A percentile compares a stretch with the other conserved stretches of the same genome.
Conservation (phyloP, 2,329 filamentous ascomycete genomes). For the Aureobasidium sp. region DNA sequence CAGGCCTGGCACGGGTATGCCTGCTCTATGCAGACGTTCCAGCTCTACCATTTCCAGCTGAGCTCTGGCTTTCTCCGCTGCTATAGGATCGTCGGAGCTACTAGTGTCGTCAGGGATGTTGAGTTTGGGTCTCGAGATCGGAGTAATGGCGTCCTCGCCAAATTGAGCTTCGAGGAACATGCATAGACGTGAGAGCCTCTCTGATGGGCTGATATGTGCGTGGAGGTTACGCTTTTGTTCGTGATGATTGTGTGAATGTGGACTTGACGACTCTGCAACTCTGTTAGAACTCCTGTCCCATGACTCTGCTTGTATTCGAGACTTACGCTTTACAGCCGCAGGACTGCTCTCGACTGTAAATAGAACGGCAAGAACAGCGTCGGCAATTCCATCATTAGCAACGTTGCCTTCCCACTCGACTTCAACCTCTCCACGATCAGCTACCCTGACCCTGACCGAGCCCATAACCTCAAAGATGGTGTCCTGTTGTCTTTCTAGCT, state of each 20-base stretch:
- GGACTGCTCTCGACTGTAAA: slow-evolving; percentile 90
- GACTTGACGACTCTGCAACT: slow-evolving; percentile 30
- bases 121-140: slow-evolving; percentile 61
- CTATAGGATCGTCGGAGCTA: slow-evolving; percentile 38
- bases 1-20: slow-evolving; percentile 85
- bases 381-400: slow-evolving; percentile 96
- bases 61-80: slow-evolving; percentile 49
- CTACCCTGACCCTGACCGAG: slow-evolving; percentile 62
- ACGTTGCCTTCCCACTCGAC: slow-evolving; percentile 97
- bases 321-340: slow-evolving; percentile 82
- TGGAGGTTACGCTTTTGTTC: slow-evolving; percentile 61
- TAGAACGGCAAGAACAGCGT: slow-evolving; percentile 88
- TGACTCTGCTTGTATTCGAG: too few relatives aligned
- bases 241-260: slow-evolving; percentile 43
- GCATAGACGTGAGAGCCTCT: slow-evolving; percentile 76
- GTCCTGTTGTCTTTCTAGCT: slow-evolving; percentile 36
- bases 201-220: slow-evolving; percentile 60
- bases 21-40: slow-evolving; percentile 69
- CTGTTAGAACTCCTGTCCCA: neutral
- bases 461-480: slow-evolving; percentile 70
- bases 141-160: slow-evolving; percentile 70
- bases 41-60: slow-evolving; percentile 51
- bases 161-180: slow-evolving; percentile 98
- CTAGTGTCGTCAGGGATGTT: slow-evolving; percentile 29
- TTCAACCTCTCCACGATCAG: slow-evolving; percentile 64